Percentiles rank a stretch among this genome's conserved stretches.
These are phyloP conservation scores for Zygosaccharomyces siamensis DNA, from an alignment of 805 yeast genomes.

Conservation along the genomic window DNA sequence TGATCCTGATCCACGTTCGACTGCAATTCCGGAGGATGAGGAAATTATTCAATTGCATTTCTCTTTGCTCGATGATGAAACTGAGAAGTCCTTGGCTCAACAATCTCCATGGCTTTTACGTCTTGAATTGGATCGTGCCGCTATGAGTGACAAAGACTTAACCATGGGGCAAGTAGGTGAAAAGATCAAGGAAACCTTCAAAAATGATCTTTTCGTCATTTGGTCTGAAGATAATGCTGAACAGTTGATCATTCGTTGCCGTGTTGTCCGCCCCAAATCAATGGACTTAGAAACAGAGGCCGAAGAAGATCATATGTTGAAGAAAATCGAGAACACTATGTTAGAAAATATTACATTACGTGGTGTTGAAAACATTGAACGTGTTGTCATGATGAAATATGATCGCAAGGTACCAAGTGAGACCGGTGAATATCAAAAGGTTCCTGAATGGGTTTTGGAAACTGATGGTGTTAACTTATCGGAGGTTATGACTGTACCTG, in stretches of 20 bases:
- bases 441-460: slow-evolving; percentile 96
- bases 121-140: slow-evolving; percentile 95
- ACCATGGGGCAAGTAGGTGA: slow-evolving; percentile 98
- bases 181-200: slow-evolving; percentile 86
- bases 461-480: slow-evolving; percentile 97
- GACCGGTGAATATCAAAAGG: slow-evolving; percentile 81
- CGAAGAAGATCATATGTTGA: slow-evolving; percentile 94
- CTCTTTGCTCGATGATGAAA: slow-evolving; percentile 96
- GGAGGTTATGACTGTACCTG: slow-evolving; percentile 91
- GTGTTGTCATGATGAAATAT: slow-evolving; percentile 77
- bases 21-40: slow-evolving; percentile 94
- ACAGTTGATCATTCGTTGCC: slow-evolving; percentile 92
- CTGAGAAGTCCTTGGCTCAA: slow-evolving; percentile 85
- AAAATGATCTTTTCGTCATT: slow-evolving; percentile 91
- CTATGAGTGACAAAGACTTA: slow-evolving; percentile 95
- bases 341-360: slow-evolving; percentile 88
- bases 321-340: slow-evolving; percentile 94
- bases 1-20: slow-evolving; percentile 96
- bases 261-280: slow-evolving; percentile 93
- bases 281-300: slow-evolving; percentile 91
- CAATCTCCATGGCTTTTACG: slow-evolving; percentile 98
- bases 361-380: slow-evolving; percentile 90
- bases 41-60: slow-evolving; percentile 97
- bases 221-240: slow-evolving; percentile 99
- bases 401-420: slow-evolving; percentile 67